Evolutionary conservation across 768 basidiomycete genomes (phyloP).

Genomic region (Boletus rubescentipes): DNA sequence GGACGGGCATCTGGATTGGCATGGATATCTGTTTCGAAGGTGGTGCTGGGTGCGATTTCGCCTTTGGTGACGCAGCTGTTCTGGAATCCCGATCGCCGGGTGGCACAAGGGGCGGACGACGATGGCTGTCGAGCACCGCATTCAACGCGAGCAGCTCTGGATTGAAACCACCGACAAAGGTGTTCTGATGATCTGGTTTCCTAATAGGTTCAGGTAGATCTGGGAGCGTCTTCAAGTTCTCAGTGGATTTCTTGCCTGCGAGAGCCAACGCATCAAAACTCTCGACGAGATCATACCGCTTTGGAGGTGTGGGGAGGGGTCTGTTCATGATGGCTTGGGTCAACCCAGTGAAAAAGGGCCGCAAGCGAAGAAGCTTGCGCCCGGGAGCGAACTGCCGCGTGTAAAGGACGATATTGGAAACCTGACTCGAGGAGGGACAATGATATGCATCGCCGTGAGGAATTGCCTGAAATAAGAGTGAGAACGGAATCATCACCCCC

Average conservation of each 20-base stretch:
- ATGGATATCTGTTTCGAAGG: constrained; percentile 22
- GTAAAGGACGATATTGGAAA: constrained; percentile 15
- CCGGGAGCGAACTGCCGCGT: constrained; percentile 1
- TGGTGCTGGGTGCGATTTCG: not conserved
- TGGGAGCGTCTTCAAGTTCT: constrained; percentile 20
- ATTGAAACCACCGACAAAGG: constrained; percentile 54
- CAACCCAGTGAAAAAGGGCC: constrained; percentile 5
- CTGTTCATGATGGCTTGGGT: constrained; percentile 21
- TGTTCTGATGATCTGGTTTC: not conserved
- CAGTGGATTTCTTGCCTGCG: constrained; percentile 15
- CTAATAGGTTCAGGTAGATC: not conserved
- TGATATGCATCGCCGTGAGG: constrained; percentile 14
- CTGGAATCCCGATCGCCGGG: constrained; percentile 8
- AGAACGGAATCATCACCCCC: not conserved
- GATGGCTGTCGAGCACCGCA: constrained; percentile 3
- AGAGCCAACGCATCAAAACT: constrained; percentile 36
- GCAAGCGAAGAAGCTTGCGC: constrained; percentile 13
- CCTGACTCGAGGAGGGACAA: constrained; percentile 16
- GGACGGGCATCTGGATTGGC: constrained; percentile 35
- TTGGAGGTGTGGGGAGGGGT: constrained; percentile 12
- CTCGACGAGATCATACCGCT: constrained; percentile 30
- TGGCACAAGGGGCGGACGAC: constrained; percentile 6
- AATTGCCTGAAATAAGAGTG: not conserved
- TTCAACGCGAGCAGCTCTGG: constrained; percentile 15
- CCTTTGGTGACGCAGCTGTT: not conserved